Evolutionary conservation across 1,284 basidiomycete genomes (phyloP), one percentile per base, ranked within the genome.

Genomic region (Leccinum fallax): DNA sequence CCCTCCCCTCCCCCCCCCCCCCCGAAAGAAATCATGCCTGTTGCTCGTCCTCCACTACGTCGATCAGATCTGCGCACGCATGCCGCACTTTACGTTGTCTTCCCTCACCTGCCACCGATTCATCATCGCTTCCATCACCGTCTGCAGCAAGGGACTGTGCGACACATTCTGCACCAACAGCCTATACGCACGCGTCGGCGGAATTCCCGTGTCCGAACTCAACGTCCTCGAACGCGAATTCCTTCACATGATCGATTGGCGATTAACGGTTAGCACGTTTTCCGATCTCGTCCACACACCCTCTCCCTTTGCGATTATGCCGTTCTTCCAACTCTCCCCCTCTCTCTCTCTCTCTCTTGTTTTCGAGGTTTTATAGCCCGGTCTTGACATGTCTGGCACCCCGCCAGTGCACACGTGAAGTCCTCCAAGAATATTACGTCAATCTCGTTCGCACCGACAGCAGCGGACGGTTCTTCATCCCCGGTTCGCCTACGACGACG

Each of bases 101-200:
- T 97, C 94, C 36, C 85, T 97, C 71, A 98, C 96, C 34, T 95
- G 95, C 70, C 96, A 97, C 79, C 93, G 95, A 60, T 97, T 97
- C 79, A 84, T 96, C 73, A 97, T 97, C 78, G 85, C 95, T 57
- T 86, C 94, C 67, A 89, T 96, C 72, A 87, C 90, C 46, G 89
- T 95, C 60, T 88, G 93, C 61, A 91, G 87, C 77, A 97, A 98
- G 78, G 93, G 93, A 1, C 86, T 97, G 58, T 96, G 92, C 77
- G 95, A 98, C 78, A 86, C 89, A 19, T 97, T 97, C 76, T 95
- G 93, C 79, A 93, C 93, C 53, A 97, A 97, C 76, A 86, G 85
- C 57, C 86, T 95, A 71, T 97, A 97, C 77, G 93, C 95, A 67
- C 92, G 91, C 79, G 94, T 98, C 40, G 95, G 95, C 66, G 95